Evolutionary conservation across 345 rosid genomes (phyloP), one percentile per base, ranked within the genome.

Genomic region (Populus tremula): DNA sequence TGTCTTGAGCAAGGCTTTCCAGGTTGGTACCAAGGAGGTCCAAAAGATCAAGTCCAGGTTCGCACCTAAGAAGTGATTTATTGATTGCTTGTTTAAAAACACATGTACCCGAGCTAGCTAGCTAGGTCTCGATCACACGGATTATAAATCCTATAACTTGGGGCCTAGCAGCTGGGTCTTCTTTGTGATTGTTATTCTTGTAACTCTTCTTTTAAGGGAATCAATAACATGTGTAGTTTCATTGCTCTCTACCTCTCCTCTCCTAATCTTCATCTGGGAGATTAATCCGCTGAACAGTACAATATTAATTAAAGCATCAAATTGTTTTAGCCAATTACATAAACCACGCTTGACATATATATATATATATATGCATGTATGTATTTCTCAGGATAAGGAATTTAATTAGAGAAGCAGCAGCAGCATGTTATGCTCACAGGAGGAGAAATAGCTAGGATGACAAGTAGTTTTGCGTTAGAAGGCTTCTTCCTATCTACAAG

Each of bases 1-100:
- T 39, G 79, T 82, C 13, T 67, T 82, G 79, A 16, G 79, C 69
- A 70, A 33, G 69, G 69, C 82, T 43, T 78, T 78, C 76, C 78
- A 74, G n/a, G 72, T 82, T 27, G 79, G 79, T 16, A 17, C 73
- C n/a, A 71, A 74, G 45, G 70, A 74, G 72, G 67, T 82, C 9
- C 13, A 59, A n/a, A 75, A 71, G 69, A 66, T 82, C 43, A 82
- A 78, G 79, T 54, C 79, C 23, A 78, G 65, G 64, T 69, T 82
- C 36, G 73, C 82, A 1, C 79, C 81, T 39, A 82, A 80, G 69
- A 68, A 76, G 65, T 81, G 72, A 47, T 12, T 6, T 20, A 16
- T 49, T 49, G 54, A 49, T 54, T 21, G 25, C 9, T 1, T 56
- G 63, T 8, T 8, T n/a, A 27, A 38, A 36, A 68, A 8, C 67